phyloP scores from a whole-genome alignment of 139 green algal species.

The Nannochloris sp. region DNA sequence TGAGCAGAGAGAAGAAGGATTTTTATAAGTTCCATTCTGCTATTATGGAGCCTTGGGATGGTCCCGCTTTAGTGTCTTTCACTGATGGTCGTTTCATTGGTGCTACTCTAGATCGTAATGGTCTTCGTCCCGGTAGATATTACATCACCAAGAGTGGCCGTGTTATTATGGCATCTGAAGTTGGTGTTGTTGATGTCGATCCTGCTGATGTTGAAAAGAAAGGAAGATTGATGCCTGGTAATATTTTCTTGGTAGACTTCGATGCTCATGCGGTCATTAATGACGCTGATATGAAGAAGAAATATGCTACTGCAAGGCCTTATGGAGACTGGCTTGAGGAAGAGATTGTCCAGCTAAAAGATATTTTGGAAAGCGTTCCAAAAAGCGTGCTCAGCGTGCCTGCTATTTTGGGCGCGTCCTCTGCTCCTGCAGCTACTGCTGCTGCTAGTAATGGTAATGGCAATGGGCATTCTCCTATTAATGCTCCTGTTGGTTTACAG shows the following conservation, averaged over 20 bases:
- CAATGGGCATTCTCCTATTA: background rate
- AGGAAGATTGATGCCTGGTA: conserved; percentile 90
- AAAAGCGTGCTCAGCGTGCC: conserved; percentile 7
- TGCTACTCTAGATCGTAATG: conserved; percentile 93
- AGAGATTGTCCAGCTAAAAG: conserved; percentile 59
- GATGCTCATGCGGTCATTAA: conserved; percentile 72
- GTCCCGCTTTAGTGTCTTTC: conserved; percentile 87
- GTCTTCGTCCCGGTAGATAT: conserved; percentile 89
- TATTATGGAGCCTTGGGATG: conserved; percentile 97
- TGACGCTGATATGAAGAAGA: conserved; percentile 66
- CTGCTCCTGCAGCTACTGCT: background rate
- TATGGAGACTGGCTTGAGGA: conserved; percentile 79
- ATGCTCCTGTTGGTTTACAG: conserved; percentile 7
- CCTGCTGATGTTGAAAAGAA: conserved; percentile 75
- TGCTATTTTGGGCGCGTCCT: conserved; percentile 5
- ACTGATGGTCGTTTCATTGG: conserved; percentile 89
- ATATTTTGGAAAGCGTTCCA: conserved; percentile 42
- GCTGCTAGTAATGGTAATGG: conserved; percentile 36
- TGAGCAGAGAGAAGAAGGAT: conserved; percentile 68
- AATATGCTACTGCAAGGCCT: conserved; percentile 57
- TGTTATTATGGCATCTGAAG: conserved; percentile 61
- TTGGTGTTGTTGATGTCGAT: conserved; percentile 89
- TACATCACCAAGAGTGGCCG: conserved; percentile 83
- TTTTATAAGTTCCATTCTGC: conserved; percentile 90
- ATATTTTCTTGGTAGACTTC: conserved; percentile 97